These are phyloP conservation scores for Penicillium pulvis DNA, from an alignment of 495 filamentous ascomycete species.

Conservation along the genomic window DNA sequence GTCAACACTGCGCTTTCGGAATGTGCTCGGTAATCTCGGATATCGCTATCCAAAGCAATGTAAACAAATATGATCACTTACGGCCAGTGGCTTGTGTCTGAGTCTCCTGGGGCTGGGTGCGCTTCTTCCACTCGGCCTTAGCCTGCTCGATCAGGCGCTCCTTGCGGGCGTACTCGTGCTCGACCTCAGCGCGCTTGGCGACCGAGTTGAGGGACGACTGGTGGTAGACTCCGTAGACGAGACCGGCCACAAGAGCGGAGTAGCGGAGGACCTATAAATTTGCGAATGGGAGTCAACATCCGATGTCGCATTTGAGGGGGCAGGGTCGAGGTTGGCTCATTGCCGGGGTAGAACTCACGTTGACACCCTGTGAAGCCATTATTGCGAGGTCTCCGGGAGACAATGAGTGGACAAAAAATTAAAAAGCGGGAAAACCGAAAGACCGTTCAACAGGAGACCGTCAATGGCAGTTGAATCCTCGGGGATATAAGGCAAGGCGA, in stretches of 20 bases:
- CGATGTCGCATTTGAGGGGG: conserved; percentile 23
- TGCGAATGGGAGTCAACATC: conserved; percentile 25
- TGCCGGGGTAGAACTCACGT: conserved; percentile 41
- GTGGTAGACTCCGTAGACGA: conserved; percentile 91
- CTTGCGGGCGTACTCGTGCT: conserved; percentile 86
- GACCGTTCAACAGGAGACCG: conserved; percentile 38
- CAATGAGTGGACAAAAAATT: conserved; percentile 21
- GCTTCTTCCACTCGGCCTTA: conserved; percentile 85
- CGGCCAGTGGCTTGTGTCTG: conserved; percentile 53
- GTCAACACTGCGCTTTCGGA: conserved; percentile 25
- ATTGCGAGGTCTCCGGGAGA: conserved; percentile 33
- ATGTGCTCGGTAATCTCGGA: conserved; percentile 4
- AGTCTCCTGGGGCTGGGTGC: conserved; percentile 57
- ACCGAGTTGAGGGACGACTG: conserved; percentile 71
- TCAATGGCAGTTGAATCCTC: conserved; percentile 45
- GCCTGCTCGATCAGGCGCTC: conserved; percentile 84
- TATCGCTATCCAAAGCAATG: neutral
- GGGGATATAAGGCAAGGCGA: conserved; percentile 37
- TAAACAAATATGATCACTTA: conserved; percentile 47
- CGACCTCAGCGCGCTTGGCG: conserved; percentile 63
- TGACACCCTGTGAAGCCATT: conserved; percentile 55
- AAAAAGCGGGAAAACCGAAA: conserved; percentile 34
- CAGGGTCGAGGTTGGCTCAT: conserved; percentile 16
- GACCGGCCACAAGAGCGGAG: conserved; percentile 80
- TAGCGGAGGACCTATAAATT: conserved; percentile 85